Base-by-base conservation (phyloP, 305 asterid genomes). In the Lippia alba region DNA sequence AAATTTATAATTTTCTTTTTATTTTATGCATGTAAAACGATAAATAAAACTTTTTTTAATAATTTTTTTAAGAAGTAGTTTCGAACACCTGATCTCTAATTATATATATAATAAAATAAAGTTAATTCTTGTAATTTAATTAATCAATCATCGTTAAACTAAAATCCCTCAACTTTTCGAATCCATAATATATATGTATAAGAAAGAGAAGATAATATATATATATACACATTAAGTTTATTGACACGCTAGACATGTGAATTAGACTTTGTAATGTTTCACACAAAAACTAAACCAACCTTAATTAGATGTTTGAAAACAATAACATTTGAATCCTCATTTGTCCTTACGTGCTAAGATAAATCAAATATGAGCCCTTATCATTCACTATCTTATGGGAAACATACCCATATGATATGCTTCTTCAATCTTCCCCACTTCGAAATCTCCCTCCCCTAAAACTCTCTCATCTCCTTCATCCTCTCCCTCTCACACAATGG, bases 331-430 rank as follows among this genome's bases (percentile, higher is more conserved):
- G 56, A 48, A 64, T 17, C 32, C 51, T 66, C 12, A n/a, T 66
- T 66, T 66, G 77, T 76, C 74, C 45, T 34, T 4, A n/a, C 32
- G 11, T 0, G 15, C 19, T 50, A 69, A 57, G 11, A 3, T 33
- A 10, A 56, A 66, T 67, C 57, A 78, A 11, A 56, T 12, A 49
- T 2, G 17, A 49, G 5, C 5, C 4, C 56, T 64, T 12, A 24
- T 48, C 66, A n/a, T 64, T 74, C 83, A 60, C 57, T 70, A 66
- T 75, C 72, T 48, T 39, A 62, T 74, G 62, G 64, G 67, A 63
- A 62, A 72, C 69, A 70, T 34, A 19, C 53, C 76, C 77, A 69
- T 68, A 71, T 75, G 70, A 69, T 68, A 71, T 75, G 70, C 70
- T 53, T 34, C 55, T 17, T 63, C 65, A 39, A 62, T 56, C 68